Conservation (phyloP, 306 rosid species). For the Vigna angularis region DNA sequence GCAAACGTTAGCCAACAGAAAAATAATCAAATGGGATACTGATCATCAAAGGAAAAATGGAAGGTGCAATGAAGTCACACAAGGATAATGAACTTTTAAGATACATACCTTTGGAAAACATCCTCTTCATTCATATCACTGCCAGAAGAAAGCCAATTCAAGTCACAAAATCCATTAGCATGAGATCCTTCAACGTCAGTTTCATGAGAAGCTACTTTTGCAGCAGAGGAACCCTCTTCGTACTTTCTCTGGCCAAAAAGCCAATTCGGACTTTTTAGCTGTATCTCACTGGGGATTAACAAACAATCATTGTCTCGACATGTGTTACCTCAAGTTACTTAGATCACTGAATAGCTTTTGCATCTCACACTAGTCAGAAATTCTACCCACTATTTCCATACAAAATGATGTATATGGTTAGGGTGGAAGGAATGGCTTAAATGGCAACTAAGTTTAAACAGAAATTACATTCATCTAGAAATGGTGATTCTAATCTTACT, state of each 20-base stretch:
- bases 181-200: slow-evolving; percentile 54
- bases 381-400: slow-evolving; percentile 17
- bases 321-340: slow-evolving; percentile 12
- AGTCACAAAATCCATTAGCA: slow-evolving; percentile 62
- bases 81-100: slow-evolving; percentile 29
- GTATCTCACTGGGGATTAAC: slow-evolving; percentile 80
- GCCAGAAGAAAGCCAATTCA: slow-evolving; percentile 73
- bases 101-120: slow-evolving; percentile 69
- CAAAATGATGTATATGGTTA: too few species aligned
- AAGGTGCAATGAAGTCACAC: slow-evolving; percentile 19
- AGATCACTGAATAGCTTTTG: slow-evolving; percentile 29
- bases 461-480: too few species aligned
- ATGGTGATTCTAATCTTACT: too few species aligned
- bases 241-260: slow-evolving; percentile 89
- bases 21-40: background rate
- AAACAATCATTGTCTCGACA: slow-evolving; percentile 32
- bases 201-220: slow-evolving; percentile 68
- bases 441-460: too few species aligned
- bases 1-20: slow-evolving; percentile 9
- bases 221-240: slow-evolving; percentile 65
- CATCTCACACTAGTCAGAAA: slow-evolving; percentile 15
- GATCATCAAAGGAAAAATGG: background rate
- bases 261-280: slow-evolving; percentile 95
- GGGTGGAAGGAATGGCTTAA: too few species aligned
- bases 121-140: slow-evolving; percentile 72